Evolutionary conservation across 176 grass and related monocot genomes (phyloP).

Genomic region (Calamus simplicifolius): DNA sequence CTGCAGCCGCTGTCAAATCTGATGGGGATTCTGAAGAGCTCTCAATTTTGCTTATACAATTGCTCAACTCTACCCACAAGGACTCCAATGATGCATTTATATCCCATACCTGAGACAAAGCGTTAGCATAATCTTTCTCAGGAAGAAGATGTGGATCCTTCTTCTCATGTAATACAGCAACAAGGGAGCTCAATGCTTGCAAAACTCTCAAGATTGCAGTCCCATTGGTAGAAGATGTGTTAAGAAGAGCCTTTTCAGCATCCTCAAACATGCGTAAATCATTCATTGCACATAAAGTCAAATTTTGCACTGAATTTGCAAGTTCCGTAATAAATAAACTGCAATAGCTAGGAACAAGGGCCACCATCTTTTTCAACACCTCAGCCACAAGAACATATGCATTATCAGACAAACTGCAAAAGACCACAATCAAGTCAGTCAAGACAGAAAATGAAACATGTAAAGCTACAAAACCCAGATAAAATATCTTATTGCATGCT

Average conservation of each 20-base stretch:
- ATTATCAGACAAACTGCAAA: conserved; percentile 87
- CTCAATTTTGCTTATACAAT: conserved; percentile 98
- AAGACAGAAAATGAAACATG: conserved; percentile 10
- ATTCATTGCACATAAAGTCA: conserved; percentile 68
- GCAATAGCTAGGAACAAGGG: conserved; percentile 69
- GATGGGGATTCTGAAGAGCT: conserved; percentile 60
- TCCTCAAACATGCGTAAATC: conserved; percentile 71
- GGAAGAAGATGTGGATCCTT: conserved; percentile 36
- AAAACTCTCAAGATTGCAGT: conserved; percentile 92
- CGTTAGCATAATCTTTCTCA: conserved; percentile 58
- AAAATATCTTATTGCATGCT: neutral
- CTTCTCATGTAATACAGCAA: conserved; percentile 69
- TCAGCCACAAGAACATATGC: conserved; percentile 86
- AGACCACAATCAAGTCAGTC: neutral
- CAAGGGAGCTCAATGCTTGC: conserved; percentile 93
- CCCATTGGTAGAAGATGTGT: conserved; percentile 85
- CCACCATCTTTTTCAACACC: conserved; percentile 91
- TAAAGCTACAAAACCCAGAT: neutral
- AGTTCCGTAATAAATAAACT: conserved; percentile 92
- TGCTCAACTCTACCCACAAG: conserved; percentile 89
- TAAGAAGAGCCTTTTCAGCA: conserved; percentile 87
- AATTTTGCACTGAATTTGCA: conserved; percentile 70
- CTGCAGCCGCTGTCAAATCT: conserved; percentile 43
- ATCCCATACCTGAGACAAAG: conserved; percentile 62
- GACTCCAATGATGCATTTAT: conserved; percentile 77